Base-by-base conservation (phyloP, 495 filamentous ascomycete genomes). In the Daldinia bambusicola region DNA sequence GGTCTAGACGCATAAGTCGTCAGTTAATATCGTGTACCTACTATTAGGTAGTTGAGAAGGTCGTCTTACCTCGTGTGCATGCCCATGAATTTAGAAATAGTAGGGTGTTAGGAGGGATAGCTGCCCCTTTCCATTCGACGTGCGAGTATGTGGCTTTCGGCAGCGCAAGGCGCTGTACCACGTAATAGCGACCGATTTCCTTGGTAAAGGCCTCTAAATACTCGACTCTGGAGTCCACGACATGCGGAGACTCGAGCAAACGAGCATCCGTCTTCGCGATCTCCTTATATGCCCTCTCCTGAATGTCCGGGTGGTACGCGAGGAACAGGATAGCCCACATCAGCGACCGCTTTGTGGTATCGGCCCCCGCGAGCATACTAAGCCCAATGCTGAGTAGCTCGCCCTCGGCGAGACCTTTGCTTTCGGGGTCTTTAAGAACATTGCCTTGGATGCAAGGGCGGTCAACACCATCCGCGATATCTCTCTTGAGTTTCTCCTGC, bases 361-460 rank as follows among this genome's bases (percentile, higher is more conserved):
- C 65, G 9, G 70, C 70, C 4, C 70, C 70, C 2, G 70, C 70
- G 0, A 92, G 89, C 90, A 93, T 93, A 41, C 89, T 91, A 50
- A 93, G 78, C 75, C 90, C 90, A 65, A 93, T 89, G 2, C 88
- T 90, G 72, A 91, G 90, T 34, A 92, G 84, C 76, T 92, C 90
- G 14, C 85, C 88, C 88, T 61, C 37, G 57, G 74, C 63, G 5
- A 89, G 74, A 70, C 86, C 88, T 5, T 87, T 85, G 22, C 53
- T 56, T 53, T 89, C 87, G 1, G 87, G 88, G 58, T 91, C 89
- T 67, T 90, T 91, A 22, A 92, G 73, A 32, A 91, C 88, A 65
- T 90, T 91, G 0, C 89, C 89, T 3, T 88, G 89, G 40, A 92
- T 91, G 72, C 89, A 92, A 7, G 89, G 89, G 77, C 88, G 89